phyloP scores from a whole-genome alignment of 495 filamentous ascomycete genomes.

The Podospora pseudocomata region DNA sequence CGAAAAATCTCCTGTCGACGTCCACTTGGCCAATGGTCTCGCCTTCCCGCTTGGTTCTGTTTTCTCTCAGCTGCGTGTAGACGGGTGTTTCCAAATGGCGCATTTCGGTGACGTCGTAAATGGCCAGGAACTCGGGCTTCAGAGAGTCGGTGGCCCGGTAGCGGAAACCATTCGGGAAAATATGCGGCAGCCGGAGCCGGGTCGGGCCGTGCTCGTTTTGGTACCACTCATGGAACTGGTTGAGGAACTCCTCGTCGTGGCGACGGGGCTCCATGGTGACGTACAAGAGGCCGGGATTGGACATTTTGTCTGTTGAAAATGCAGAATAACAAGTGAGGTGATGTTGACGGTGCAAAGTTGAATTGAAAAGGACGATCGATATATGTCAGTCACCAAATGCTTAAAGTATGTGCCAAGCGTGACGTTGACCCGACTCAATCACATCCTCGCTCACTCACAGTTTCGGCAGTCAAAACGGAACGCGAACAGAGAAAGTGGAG shows the following conservation, averaged over 20 bases:
- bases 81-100: slow-evolving; percentile 58
- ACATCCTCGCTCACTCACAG: neutral
- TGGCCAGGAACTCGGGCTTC: slow-evolving; percentile 66
- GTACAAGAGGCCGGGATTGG: slow-evolving; percentile 58
- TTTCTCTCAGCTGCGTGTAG: slow-evolving; percentile 65
- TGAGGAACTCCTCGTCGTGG: slow-evolving; percentile 46
- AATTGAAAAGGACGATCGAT: neutral
- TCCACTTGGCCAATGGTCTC: slow-evolving; percentile 72
- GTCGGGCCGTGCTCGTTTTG: slow-evolving; percentile 83
- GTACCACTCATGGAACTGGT: slow-evolving; percentile 86
- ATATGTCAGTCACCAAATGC: neutral
- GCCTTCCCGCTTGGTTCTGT: slow-evolving; percentile 68
- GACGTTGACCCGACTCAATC: neutral
- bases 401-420: neutral
- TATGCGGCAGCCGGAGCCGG: slow-evolving; percentile 64
- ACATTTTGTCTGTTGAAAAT: neutral
- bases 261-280: slow-evolving; percentile 72
- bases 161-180: slow-evolving; percentile 70
- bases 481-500: slow-evolving; percentile 12
- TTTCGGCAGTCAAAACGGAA: slow-evolving; percentile 7
- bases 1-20: slow-evolving; percentile 65
- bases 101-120: slow-evolving; percentile 78
- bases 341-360: neutral
- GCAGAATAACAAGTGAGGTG: neutral
- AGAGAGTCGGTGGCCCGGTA: slow-evolving; percentile 63